phyloP scores from a whole-genome alignment of 768 basidiomycete genomes.

The Hygrophorus russula region DNA sequence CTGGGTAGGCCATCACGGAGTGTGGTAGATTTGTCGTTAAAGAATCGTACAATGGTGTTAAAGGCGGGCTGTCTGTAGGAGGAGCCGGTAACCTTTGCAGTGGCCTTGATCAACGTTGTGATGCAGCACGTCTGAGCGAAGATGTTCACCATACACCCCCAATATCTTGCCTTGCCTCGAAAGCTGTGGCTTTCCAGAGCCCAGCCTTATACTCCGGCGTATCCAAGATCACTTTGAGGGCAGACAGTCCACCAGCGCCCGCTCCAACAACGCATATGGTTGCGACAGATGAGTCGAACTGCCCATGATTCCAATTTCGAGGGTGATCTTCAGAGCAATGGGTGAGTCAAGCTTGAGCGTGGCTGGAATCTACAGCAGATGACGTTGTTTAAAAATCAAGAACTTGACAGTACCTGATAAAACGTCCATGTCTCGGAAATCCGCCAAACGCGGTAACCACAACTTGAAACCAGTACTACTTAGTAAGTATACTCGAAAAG shows the following conservation, averaged over 20 bases:
- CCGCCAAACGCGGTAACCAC: too few relatives aligned
- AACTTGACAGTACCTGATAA: too few relatives aligned
- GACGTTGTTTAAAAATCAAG: too few relatives aligned
- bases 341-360: not conserved
- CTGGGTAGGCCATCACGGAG: constrained; percentile 60
- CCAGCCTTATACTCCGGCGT: constrained; percentile 43
- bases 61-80: constrained; percentile 38
- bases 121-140: constrained; percentile 1
- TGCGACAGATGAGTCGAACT: constrained; percentile 8
- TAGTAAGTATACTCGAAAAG: too few relatives aligned
- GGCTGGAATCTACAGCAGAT: too few relatives aligned
- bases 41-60: constrained; percentile 68
- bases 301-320: not conserved
- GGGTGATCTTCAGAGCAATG: not conserved
- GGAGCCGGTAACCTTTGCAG: constrained; percentile 43
- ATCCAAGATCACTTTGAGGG: constrained; percentile 54
- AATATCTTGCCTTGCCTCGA: constrained; percentile 52
- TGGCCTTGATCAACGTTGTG: not conserved
- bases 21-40: constrained; percentile 78
- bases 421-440: too few relatives aligned
- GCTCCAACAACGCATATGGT: constrained; percentile 64
- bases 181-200: constrained; percentile 51
- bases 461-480: too few relatives aligned
- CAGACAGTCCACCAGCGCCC: constrained; percentile 64
- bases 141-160: constrained; percentile 65